Conservation (phyloP, 140 eudicot genomes). For the Artemisia princeps region DNA sequence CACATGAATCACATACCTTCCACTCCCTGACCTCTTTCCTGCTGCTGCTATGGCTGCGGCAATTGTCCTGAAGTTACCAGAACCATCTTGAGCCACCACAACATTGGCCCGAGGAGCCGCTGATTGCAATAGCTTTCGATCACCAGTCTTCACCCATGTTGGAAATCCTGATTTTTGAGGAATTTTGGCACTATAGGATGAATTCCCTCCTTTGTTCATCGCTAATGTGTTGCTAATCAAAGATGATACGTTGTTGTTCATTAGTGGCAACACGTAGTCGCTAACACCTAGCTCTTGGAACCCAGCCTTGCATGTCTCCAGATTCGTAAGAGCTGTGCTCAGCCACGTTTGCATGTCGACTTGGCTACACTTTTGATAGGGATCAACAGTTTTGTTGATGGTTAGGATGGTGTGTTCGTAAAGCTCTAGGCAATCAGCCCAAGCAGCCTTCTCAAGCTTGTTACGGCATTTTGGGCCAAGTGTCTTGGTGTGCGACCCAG, state of each 20-base stretch:
- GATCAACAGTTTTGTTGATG: constrained; percentile 46
- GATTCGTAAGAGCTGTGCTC: constrained; percentile 60
- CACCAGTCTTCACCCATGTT: constrained; percentile 47
- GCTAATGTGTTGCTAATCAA: constrained; percentile 64
- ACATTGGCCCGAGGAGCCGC: constrained; percentile 33
- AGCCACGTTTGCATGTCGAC: constrained; percentile 65
- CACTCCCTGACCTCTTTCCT: constrained; percentile 37
- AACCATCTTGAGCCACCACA: constrained; percentile 84
- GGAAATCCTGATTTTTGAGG: constrained; percentile 45
- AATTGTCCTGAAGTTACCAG: constrained; percentile 57
- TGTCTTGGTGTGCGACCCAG: constrained; percentile 25
- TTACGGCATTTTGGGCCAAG: constrained; percentile 60
- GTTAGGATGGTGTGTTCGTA: constrained; percentile 41
- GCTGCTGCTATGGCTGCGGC: constrained; percentile 61
- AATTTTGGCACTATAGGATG: constrained; percentile 16
- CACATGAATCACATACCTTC: constrained; percentile 56
- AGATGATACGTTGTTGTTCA: constrained; percentile 48
- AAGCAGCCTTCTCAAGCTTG: constrained; percentile 55
- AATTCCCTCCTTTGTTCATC: constrained; percentile 41
- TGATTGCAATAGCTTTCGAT: constrained; percentile 55
- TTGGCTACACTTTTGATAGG: constrained; percentile 37
- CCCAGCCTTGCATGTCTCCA: constrained; percentile 61
- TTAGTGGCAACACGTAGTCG: constrained; percentile 40
- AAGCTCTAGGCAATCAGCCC: constrained; percentile 75
- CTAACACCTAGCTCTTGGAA: constrained; percentile 50